These are phyloP conservation scores for Sporothrix luriei DNA, from an alignment of 2,329 filamentous ascomycete species.

Conservation along the genomic window DNA sequence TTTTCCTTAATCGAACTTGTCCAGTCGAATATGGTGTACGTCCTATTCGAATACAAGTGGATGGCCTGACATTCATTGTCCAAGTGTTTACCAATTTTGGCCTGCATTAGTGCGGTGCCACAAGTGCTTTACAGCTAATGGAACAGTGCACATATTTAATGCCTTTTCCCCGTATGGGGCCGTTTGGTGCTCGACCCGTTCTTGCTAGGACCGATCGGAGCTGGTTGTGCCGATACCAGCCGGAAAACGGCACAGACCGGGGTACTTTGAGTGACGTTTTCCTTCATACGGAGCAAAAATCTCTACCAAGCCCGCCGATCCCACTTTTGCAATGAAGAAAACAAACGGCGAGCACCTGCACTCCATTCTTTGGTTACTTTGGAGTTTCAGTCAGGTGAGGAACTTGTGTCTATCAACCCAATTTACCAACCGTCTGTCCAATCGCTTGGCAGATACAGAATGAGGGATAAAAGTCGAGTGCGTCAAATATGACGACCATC, in stretches of 20 bases:
- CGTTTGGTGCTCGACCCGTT: background rate
- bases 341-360: too few species aligned
- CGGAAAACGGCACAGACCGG: background rate
- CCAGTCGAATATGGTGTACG: background rate
- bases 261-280: background rate
- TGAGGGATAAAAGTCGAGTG: conserved; percentile 14
- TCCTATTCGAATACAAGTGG: background rate
- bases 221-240: conserved; percentile 15
- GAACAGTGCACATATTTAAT: background rate
- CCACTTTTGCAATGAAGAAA: too few species aligned
- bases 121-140: background rate
- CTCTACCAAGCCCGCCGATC: too few species aligned
- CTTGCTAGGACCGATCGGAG: background rate
- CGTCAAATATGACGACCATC: background rate
- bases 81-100: background rate
- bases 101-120: conserved; percentile 7
- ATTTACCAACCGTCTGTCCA: background rate
- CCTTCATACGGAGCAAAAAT: too few species aligned
- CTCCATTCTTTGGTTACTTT: too few species aligned
- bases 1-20: too few species aligned
- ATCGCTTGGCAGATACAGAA: background rate
- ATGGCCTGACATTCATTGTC: too few species aligned
- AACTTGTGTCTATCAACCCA: background rate
- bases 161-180: background rate
- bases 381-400: background rate